Percentiles rank a stretch among this genome's conserved stretches.
Conservation (phyloP, 768 basidiomycete species). For the Trametopsis cervina region DNA sequence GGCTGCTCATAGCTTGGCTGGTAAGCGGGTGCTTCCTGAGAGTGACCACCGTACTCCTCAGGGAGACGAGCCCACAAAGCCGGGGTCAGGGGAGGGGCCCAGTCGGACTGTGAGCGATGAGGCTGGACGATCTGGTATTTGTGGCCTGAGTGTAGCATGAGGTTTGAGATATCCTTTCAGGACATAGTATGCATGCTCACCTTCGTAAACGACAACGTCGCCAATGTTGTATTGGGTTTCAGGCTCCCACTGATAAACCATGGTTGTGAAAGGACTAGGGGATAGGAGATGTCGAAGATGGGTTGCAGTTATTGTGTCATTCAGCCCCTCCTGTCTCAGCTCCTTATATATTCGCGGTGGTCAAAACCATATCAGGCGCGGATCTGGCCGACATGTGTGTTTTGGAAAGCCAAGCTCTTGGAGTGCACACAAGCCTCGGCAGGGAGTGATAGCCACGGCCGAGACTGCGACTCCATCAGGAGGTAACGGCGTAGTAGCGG, state of each 20-base stretch:
- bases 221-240: conserved; percentile 51
- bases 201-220: conserved; percentile 50
- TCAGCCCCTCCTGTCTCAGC: too few species aligned
- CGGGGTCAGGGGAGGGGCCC: conserved; percentile 56
- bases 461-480: too few species aligned
- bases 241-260: conserved; percentile 52
- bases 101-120: conserved; percentile 63
- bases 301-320: not conserved
- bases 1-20: conserved; percentile 2
- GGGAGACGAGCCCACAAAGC: conserved; percentile 60
- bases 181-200: conserved; percentile 24
- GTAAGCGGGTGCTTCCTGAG: conserved; percentile 8
- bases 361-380: not conserved
- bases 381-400: not conserved
- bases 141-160: conserved; percentile 30
- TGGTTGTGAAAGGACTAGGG: conserved; percentile 19
- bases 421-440: too few species aligned
- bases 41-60: conserved; percentile 18
- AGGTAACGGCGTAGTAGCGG: too few species aligned
- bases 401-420: too few species aligned
- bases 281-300: not conserved
- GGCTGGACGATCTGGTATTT: conserved; percentile 68
- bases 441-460: too few species aligned
- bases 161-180: not conserved
- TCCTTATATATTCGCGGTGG: too few species aligned